These are phyloP conservation scores for Hordeum pubiflorum DNA, from an alignment of 202 grass and related monocot species.

Conservation along the genomic window DNA sequence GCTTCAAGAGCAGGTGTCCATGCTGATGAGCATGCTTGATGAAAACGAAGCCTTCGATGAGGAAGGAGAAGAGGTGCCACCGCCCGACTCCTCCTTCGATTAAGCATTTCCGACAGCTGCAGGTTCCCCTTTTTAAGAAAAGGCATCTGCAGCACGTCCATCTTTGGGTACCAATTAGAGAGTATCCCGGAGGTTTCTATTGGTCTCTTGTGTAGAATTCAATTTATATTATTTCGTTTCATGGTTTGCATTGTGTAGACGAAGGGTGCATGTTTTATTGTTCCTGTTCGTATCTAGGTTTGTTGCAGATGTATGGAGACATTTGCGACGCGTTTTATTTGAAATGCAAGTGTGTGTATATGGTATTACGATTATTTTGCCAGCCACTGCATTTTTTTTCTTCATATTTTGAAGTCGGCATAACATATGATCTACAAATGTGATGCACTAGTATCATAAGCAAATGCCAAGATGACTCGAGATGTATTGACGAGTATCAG, in stretches of 20 bases:
- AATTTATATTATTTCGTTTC: slow-evolving; percentile 27
- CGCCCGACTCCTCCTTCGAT: slow-evolving; percentile 25
- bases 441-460: not conserved
- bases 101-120: not conserved
- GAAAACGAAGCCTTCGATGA: slow-evolving; percentile 56
- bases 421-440: not conserved
- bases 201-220: slow-evolving; percentile 25
- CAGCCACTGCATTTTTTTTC: not conserved
- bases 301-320: slow-evolving; percentile 29
- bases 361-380: not conserved
- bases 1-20: slow-evolving; percentile 76
- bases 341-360: slow-evolving; percentile 24
- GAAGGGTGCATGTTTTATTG: slow-evolving; percentile 13
- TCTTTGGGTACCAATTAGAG: slow-evolving; percentile 31
- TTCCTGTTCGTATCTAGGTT: slow-evolving; percentile 21
- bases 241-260: slow-evolving; percentile 33
- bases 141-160: not conserved
- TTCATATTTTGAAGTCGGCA: not conserved
- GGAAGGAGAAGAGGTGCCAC: slow-evolving; percentile 45
- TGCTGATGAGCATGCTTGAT: slow-evolving; percentile 77
- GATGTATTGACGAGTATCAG: not conserved
- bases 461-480: not conserved
- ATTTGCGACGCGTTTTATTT: slow-evolving; percentile 27
- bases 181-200: slow-evolving; percentile 24
- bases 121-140: not conserved